phyloP scores from a whole-genome alignment of 768 basidiomycete species.

The Kondoa subrosea region DNA sequence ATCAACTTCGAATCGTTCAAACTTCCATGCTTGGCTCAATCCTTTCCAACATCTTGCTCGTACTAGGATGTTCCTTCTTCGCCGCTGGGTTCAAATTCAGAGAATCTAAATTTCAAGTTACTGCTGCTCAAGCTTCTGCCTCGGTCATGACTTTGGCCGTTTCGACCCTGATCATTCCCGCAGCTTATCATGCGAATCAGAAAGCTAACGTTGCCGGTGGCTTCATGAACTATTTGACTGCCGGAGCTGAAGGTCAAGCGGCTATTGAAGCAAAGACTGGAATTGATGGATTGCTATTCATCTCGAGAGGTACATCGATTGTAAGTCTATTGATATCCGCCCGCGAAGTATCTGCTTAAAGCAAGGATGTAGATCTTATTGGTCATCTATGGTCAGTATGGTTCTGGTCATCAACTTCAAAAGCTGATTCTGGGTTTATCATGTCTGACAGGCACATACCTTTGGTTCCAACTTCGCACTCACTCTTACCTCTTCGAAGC shows the following conservation, averaged over 20 bases:
- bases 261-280: neutral
- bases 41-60: conserved; percentile 72
- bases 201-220: neutral
- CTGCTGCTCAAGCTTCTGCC: conserved; percentile 67
- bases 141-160: conserved; percentile 47
- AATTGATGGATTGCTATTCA: conserved; percentile 41
- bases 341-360: neutral
- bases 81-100: conserved; percentile 52
- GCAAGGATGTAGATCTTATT: conserved; percentile 38
- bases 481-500: conserved; percentile 51
- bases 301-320: conserved; percentile 66
- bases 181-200: conserved; percentile 45
- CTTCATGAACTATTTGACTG: neutral
- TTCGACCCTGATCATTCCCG: conserved; percentile 79
- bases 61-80: conserved; percentile 78
- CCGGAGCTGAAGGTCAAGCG: neutral
- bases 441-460: too few species aligned
- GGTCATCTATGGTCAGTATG: conserved; percentile 45
- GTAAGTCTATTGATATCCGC: conserved; percentile 28
- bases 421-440: too few species aligned
- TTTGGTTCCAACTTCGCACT: conserved; percentile 65
- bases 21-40: conserved; percentile 86
- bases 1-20: conserved; percentile 73
- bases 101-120: conserved; percentile 60
- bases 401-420: too few species aligned